phyloP scores from a whole-genome alignment of 371 early-diverging fungal genomes.

The Mucor racemosus region DNA sequence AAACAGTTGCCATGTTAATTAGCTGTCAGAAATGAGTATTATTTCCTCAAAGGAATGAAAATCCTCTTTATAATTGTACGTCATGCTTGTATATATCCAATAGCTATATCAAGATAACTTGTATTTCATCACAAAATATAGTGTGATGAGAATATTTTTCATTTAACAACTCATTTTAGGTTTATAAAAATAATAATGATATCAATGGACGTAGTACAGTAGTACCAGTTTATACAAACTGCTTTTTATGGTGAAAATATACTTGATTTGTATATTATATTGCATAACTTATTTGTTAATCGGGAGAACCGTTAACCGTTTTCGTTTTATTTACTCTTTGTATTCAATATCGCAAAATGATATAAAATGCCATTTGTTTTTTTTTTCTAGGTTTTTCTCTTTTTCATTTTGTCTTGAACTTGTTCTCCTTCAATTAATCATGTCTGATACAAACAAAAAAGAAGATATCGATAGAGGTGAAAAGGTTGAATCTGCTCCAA shows the following conservation, averaged over 20 bases:
- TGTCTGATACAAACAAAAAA: background rate
- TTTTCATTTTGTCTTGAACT: background rate
- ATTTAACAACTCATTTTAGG: background rate
- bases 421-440: conserved; percentile 3
- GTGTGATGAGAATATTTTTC: conserved; percentile 1
- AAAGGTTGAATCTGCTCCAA: background rate
- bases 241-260: conserved; percentile 13
- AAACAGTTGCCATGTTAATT: background rate
- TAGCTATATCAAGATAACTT: background rate
- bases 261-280: conserved; percentile 3
- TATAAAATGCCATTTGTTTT: background rate
- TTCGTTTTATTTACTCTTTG: background rate
- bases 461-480: background rate
- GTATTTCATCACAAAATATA: background rate
- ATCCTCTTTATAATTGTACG: background rate
- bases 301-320: background rate
- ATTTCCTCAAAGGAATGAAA: too few relatives aligned
- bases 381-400: background rate
- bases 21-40: background rate
- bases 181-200: background rate
- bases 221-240: background rate
- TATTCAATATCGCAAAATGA: background rate
- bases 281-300: conserved; percentile 1
- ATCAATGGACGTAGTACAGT: background rate
- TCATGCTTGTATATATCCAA: background rate